Conservation (phyloP, 2,329 filamentous ascomycete genomes). For the Verticillium zaregamsianum region DNA sequence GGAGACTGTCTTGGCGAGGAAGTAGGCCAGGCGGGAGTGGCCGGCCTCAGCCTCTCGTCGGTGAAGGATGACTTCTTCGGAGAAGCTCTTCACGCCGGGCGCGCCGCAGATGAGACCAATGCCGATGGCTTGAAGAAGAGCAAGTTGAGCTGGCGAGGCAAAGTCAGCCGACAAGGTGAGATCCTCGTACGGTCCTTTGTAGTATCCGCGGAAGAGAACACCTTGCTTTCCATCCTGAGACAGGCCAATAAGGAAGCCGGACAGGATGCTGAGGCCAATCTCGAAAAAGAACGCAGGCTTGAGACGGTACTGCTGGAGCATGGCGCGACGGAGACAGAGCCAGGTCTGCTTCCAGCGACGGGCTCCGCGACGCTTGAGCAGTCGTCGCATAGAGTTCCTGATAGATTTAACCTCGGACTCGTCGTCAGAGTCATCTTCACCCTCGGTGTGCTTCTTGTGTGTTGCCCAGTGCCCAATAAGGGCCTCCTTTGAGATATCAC, state of each 20-base stretch:
- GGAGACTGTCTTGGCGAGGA: slow-evolving; percentile 48
- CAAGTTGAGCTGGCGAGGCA: slow-evolving; percentile 44
- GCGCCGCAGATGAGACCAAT: slow-evolving; percentile 51
- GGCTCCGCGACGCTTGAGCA: slow-evolving; percentile 47
- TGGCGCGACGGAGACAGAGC: slow-evolving; percentile 47
- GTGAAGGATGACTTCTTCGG: slow-evolving; percentile 50
- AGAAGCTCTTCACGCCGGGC: slow-evolving; percentile 53
- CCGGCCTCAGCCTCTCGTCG: slow-evolving; percentile 52
- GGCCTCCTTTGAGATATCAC: slow-evolving; percentile 41
- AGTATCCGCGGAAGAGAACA: slow-evolving; percentile 49
- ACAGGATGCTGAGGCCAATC: slow-evolving; percentile 45
- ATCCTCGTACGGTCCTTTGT: slow-evolving; percentile 42
- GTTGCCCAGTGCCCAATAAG: slow-evolving; percentile 45
- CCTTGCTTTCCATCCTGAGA: slow-evolving; percentile 45
- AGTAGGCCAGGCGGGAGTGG: slow-evolving; percentile 52
- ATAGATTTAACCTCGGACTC: slow-evolving; percentile 17
- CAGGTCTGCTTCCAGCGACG: slow-evolving; percentile 43
- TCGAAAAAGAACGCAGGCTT: slow-evolving; percentile 49
- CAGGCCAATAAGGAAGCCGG: slow-evolving; percentile 51
- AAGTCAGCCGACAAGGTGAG: slow-evolving; percentile 49
- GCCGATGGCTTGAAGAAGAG: slow-evolving; percentile 47
- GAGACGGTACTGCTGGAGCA: slow-evolving; percentile 53
- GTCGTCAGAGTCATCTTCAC: slow-evolving; percentile 14
- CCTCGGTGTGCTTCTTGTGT: slow-evolving; percentile 17
- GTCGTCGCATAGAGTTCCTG: slow-evolving; percentile 34